A percentile compares a stretch with the other conserved stretches of the same genome.
These are phyloP conservation scores for Xenoacremonium recifei DNA, from an alignment of 2,329 filamentous ascomycete genomes.

Conservation along the genomic window DNA sequence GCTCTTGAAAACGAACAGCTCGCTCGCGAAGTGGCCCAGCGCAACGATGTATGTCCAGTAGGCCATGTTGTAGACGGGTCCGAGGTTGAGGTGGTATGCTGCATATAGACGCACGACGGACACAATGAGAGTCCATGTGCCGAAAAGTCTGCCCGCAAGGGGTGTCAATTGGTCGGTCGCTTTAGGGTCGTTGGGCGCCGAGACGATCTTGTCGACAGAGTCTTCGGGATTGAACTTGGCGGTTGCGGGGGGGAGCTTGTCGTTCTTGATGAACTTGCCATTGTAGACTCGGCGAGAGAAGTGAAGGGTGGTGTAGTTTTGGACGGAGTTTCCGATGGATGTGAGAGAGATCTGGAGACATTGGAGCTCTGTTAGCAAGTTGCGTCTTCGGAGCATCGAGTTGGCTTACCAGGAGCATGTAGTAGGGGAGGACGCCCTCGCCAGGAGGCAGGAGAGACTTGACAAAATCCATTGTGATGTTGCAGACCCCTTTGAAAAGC, in stretches of 20 bases:
- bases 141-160: conserved; percentile 77
- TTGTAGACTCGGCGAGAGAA: conserved; percentile 89
- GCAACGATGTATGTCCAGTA: conserved; percentile 82
- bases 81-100: conserved; percentile 75
- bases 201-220: conserved; percentile 50
- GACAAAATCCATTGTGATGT: conserved; percentile 45
- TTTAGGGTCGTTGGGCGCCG: conserved; percentile 43
- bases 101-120: conserved; percentile 78
- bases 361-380: conserved; percentile 5
- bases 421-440: conserved; percentile 57
- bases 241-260: conserved; percentile 39
- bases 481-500: not conserved
- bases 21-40: conserved; percentile 72
- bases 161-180: conserved; percentile 65
- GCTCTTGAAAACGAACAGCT: conserved; percentile 78
- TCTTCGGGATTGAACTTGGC: conserved; percentile 50
- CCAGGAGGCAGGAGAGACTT: conserved; percentile 45
- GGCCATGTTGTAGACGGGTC: conserved; percentile 74
- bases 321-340: conserved; percentile 80
- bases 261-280: conserved; percentile 56
- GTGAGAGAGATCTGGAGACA: conserved; percentile 70
- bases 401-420: conserved; percentile 53
- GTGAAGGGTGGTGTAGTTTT: conserved; percentile 76
- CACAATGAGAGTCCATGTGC: conserved; percentile 82
- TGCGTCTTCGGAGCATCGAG: conserved; percentile 4